Evolutionary conservation across 176 grass and related monocot genomes (phyloP).

Genomic region (Rhynchospora tenuis): DNA sequence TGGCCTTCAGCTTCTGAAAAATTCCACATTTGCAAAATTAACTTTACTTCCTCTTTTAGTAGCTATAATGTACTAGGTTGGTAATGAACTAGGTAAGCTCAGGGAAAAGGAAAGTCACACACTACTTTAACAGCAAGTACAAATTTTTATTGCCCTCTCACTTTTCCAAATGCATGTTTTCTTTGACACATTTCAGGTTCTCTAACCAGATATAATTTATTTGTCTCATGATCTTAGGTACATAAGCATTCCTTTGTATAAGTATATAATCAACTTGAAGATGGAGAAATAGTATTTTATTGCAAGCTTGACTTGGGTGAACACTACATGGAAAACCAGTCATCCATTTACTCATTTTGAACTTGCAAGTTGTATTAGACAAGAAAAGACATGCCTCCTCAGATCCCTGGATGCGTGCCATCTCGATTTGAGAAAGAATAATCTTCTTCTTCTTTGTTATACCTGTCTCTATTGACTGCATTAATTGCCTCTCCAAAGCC

Average conservation of each 20-base stretch:
- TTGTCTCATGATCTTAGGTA: not conserved
- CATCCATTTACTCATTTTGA: not conserved
- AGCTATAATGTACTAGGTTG: not conserved
- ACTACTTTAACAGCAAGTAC: not conserved
- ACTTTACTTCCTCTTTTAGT: not conserved
- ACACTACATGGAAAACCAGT: not conserved
- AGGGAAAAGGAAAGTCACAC: not conserved
- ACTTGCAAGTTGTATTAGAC: not conserved
- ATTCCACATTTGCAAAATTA: not conserved
- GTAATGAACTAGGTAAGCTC: not conserved
- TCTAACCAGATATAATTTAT: not conserved
- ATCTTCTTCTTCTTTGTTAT: constrained; percentile 99
- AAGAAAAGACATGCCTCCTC: constrained; percentile 59
- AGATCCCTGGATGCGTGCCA: constrained; percentile 94
- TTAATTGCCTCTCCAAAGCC: constrained; percentile 85
- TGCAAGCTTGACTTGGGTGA: not conserved
- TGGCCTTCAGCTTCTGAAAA: constrained; percentile 87
- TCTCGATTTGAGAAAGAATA: constrained; percentile 92
- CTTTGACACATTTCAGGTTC: not conserved
- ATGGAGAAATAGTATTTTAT: not conserved
- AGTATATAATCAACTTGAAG: not conserved
- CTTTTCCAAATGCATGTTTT: not conserved
- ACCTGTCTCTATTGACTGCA: constrained; percentile 85
- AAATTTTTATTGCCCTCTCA: not conserved
- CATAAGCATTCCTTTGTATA: not conserved